phyloP scores from a whole-genome alignment of 2,329 filamentous ascomycete genomes.

The Ophiobolus disseminans region DNA sequence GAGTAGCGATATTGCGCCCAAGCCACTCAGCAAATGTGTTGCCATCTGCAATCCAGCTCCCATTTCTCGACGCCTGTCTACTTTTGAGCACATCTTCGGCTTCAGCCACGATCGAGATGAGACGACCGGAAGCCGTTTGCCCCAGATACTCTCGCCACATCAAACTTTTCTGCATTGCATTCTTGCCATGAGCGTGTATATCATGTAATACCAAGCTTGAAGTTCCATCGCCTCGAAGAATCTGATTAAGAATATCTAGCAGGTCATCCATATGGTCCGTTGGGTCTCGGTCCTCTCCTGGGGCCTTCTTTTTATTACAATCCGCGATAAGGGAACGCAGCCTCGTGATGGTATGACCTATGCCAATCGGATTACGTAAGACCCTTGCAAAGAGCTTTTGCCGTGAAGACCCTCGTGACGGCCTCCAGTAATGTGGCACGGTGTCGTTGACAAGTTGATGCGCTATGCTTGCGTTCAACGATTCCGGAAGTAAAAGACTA shows the following conservation, averaged over 20 bases:
- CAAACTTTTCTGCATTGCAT: constrained; percentile 56
- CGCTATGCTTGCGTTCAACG: constrained; percentile 75
- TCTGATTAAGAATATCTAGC: constrained; percentile 50
- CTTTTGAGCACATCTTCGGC: constrained; percentile 61
- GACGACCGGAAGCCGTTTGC: constrained; percentile 65
- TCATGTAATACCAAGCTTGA: constrained; percentile 55
- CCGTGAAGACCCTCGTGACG: constrained; percentile 9
- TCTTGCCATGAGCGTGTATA: constrained; percentile 50
- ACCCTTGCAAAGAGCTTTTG: constrained; percentile 63
- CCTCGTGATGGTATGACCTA: constrained; percentile 78
- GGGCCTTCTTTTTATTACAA: constrained; percentile 43
- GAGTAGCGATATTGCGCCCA: constrained; percentile 64
- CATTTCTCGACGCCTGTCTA: constrained; percentile 20
- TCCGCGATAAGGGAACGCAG: constrained; percentile 65
- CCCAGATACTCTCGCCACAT: constrained; percentile 70
- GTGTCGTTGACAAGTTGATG: constrained; percentile 76
- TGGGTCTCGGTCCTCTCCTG: constrained; percentile 37
- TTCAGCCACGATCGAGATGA: constrained; percentile 66
- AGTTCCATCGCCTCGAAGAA: constrained; percentile 56
- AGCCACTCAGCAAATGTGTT: constrained; percentile 74
- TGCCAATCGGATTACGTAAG: constrained; percentile 74
- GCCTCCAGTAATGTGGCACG: constrained; percentile 81
- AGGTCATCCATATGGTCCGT: constrained; percentile 49
- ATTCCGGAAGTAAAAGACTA: constrained; percentile 67
- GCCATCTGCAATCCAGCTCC: constrained; percentile 70